phyloP scores from a whole-genome alignment of 2,329 filamentous ascomycete species.

The Dendryphion nanum region DNA sequence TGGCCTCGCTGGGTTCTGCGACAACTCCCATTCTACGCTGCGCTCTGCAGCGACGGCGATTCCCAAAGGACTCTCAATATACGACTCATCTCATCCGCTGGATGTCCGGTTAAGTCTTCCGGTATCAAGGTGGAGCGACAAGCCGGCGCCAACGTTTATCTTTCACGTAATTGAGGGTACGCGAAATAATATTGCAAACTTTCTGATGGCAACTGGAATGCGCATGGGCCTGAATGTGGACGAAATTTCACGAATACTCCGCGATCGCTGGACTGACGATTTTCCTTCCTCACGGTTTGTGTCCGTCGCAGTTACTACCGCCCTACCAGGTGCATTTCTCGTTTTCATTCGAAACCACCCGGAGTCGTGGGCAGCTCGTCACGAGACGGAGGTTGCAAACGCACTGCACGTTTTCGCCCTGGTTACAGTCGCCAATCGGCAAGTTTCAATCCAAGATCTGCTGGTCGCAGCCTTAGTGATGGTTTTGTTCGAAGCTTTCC shows the following conservation, averaged over 20 bases:
- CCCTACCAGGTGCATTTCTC: constrained; percentile 18
- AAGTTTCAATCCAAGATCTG: constrained; percentile 17
- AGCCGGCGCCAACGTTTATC: constrained; percentile 9
- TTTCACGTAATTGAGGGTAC: constrained; percentile 13
- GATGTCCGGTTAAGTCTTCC: constrained; percentile 9
- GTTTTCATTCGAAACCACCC: constrained; percentile 13
- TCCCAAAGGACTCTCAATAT: constrained; percentile 7
- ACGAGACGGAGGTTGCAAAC: constrained; percentile 18
- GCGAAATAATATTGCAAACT: constrained; percentile 9
- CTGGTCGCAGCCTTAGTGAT: constrained; percentile 28
- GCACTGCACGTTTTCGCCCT: constrained; percentile 22
- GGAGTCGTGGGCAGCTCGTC: constrained; percentile 19
- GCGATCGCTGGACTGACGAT: too few species aligned
- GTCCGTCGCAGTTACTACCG: constrained; percentile 18
- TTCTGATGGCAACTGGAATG: too few species aligned
- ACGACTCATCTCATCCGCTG: constrained; percentile 6
- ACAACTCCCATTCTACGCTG: constrained; percentile 2
- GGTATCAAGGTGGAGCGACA: constrained; percentile 13
- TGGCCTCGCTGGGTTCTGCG: constrained; percentile 7
- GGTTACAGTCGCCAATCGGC: constrained; percentile 20
- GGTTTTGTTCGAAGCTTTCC: constrained; percentile 31
- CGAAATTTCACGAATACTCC: too few species aligned
- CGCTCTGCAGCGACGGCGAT: constrained; percentile 3
- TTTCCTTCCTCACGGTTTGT: too few species aligned
- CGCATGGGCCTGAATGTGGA: too few species aligned